phyloP scores from a whole-genome alignment of 176 grass and related monocot species.

The Aegilops umbellulata region DNA sequence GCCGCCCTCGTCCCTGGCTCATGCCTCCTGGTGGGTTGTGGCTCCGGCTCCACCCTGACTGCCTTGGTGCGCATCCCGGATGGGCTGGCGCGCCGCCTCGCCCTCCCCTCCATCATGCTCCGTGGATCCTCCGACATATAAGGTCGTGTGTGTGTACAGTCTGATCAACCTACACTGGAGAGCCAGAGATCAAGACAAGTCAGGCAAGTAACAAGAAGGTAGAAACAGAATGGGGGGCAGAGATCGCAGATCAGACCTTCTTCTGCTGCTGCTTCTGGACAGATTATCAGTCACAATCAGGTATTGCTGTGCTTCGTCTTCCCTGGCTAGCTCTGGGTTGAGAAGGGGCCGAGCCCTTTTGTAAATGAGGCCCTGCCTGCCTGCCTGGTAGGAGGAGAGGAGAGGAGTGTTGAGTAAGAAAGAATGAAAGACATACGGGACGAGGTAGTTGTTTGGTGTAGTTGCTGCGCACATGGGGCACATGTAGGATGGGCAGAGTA shows the following conservation, averaged over 20 bases:
- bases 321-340: neutral
- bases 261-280: neutral
- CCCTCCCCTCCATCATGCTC: conserved; percentile 14
- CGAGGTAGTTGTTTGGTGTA: neutral
- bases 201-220: neutral
- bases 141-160: neutral
- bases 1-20: conserved; percentile 32
- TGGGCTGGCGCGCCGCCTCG: conserved; percentile 36
- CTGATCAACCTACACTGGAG: neutral
- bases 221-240: neutral
- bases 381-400: neutral
- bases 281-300: neutral
- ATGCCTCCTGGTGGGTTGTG: conserved; percentile 29
- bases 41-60: conserved; percentile 41
- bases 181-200: neutral
- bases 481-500: neutral
- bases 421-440: neutral
- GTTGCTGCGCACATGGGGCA: conserved; percentile 16
- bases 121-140: neutral
- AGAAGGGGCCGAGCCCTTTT: neutral
- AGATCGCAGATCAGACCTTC: neutral
- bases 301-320: neutral
- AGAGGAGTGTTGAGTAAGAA: neutral
- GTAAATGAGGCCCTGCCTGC: neutral
- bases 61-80: conserved; percentile 39